A percentile compares a stretch with the other conserved stretches of the same genome.
phyloP scores from a whole-genome alignment of 2,329 filamentous ascomycete species.

The Aspergillus glaucus region DNA sequence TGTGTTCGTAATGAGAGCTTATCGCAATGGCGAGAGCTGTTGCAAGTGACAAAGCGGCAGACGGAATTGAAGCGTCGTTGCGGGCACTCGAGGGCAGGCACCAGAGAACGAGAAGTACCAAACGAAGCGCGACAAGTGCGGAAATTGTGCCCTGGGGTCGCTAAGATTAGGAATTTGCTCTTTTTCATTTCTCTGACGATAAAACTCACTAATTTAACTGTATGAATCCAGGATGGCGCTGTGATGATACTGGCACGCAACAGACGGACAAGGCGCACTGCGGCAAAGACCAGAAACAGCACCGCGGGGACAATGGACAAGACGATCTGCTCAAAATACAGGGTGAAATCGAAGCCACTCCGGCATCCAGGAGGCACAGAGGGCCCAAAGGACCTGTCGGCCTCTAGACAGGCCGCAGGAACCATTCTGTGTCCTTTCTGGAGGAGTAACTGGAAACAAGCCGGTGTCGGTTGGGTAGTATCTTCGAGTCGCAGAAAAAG shows the following conservation, averaged over 20 bases:
- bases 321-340: slow-evolving; percentile 6
- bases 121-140: slow-evolving; percentile 1
- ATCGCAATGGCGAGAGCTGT: slow-evolving; percentile 2
- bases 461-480: not conserved
- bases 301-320: slow-evolving; percentile 2
- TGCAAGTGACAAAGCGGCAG: slow-evolving; percentile 1
- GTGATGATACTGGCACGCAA: not conserved
- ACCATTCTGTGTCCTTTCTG: not conserved
- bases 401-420: not conserved
- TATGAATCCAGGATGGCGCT: too few relatives aligned
- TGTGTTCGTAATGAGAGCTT: slow-evolving; percentile 14
- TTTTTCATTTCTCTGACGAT: too few relatives aligned
- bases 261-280: not conserved
- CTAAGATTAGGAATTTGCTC: not conserved
- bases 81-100: not conserved
- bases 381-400: not conserved
- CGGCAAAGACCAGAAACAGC: slow-evolving; percentile 1
- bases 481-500: too few relatives aligned
- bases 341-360: slow-evolving; percentile 4
- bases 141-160: not conserved
- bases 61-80: slow-evolving; percentile 3
- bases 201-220: not conserved
- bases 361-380: not conserved
- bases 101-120: slow-evolving; percentile 9
- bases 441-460: not conserved